A percentile compares a stretch with the other conserved stretches of the same genome.
phyloP scores from a whole-genome alignment of 1,284 basidiomycete genomes.

The Gymnopus androsaceus region DNA sequence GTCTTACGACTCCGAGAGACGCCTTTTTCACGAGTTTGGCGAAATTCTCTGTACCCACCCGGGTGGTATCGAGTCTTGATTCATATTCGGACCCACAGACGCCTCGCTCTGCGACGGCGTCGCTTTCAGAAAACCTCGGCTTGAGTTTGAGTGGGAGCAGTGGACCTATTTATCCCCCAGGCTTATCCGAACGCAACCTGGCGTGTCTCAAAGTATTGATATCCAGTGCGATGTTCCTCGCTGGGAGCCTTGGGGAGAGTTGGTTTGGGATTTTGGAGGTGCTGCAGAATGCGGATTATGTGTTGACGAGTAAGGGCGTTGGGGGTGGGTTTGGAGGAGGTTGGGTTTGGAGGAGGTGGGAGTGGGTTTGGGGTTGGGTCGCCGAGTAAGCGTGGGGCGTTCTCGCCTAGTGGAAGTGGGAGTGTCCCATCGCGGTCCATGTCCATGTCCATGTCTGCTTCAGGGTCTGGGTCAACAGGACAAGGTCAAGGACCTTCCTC shows the following conservation, averaged over 20 bases:
- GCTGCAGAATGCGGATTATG: conserved; percentile 91
- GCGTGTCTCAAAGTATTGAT: conserved; percentile 87
- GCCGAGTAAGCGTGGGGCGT: background rate
- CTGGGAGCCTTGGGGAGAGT: conserved; percentile 80
- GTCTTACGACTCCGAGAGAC: conserved; percentile 85
- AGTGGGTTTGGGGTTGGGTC: background rate
- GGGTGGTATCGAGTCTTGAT: conserved; percentile 84
- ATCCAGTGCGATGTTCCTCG: conserved; percentile 78
- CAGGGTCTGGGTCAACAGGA: conserved; percentile 7
- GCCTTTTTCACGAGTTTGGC: conserved; percentile 88
- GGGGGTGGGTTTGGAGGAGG: background rate
- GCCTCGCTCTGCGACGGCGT: conserved; percentile 55
- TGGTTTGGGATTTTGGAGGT: conserved; percentile 93
- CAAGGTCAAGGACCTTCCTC: conserved; percentile 8
- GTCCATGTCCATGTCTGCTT: conserved; percentile 31
- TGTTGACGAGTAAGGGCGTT: conserved; percentile 64
- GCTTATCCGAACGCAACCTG: conserved; percentile 85
- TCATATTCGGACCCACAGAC: conserved; percentile 68
- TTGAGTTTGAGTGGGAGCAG: conserved; percentile 24
- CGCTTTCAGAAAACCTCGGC: conserved; percentile 75
- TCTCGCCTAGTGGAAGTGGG: background rate
- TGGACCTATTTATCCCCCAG: conserved; percentile 54
- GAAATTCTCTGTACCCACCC: conserved; percentile 85
- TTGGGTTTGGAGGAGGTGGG: background rate
- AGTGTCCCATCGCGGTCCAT: conserved; percentile 13